Base-by-base conservation (phyloP, 805 yeast species). In the Gaillardinia entomophila region DNA sequence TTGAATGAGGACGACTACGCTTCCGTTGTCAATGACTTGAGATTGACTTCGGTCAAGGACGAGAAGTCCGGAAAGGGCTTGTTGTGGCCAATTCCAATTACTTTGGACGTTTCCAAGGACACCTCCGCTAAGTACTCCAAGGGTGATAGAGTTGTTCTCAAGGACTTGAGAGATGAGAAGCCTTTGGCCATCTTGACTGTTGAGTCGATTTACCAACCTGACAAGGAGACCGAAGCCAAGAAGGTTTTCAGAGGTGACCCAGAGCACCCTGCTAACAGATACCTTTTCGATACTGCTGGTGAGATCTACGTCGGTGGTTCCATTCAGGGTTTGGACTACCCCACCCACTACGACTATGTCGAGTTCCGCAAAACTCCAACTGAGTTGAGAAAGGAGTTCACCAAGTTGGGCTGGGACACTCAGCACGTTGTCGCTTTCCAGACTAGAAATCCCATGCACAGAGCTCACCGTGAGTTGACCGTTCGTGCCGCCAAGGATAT, bases 401-500 rank as follows among this genome's bases (percentile, higher is more conserved):
- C 66, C 40, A 74, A 75, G 49, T 79, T 82, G 56, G 82, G 85
- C 45, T 89, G 97, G 97, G 73, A 77, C 50, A 72, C 78, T 51
- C 60, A 65, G 36, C 53, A 59, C 33, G 84, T 89, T 34, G 97
- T 89, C 30, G 97, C 97, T 22, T 89, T 89, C 81, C 97, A 89
- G 68, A 89, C 97, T 27, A 78, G 97, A 69, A 89, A 89, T 68
- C 97, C 97, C 46, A 90, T 89, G 97, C 97, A 89, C 63, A 79
- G 97, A 60, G 97, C 97, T 22, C 97, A 89, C 62, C 77, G 97
- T 59, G 97, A 89, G 62, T 71, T 89, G 52, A 89, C 97, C 12
- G 95, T 89, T 29, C 77, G 97, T 50, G 97, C 97, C 24, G 97
- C 97, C n/a, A 77, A 88, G 51, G 92, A 85, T 46, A 78, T 87